A percentile compares a stretch with the other conserved stretches of the same genome.
Conservation (phyloP, 352 stramenopile species). For the Phytophthora sp. region DNA sequence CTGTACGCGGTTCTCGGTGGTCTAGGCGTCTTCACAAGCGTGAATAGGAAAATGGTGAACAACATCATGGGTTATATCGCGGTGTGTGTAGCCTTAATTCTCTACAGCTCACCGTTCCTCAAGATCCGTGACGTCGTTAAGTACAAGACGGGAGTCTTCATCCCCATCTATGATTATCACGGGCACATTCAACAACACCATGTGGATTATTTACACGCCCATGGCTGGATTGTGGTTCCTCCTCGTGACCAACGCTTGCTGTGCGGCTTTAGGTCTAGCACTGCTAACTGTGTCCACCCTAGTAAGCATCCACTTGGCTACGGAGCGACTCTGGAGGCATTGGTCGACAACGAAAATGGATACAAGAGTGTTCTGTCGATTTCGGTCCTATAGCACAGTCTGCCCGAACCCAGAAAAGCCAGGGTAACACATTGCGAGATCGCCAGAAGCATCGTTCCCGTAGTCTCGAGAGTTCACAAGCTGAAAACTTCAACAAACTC, state of each 20-base stretch:
- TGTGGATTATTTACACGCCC: constrained; percentile 58
- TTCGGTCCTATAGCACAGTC: constrained; percentile 17
- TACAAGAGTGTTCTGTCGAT: constrained; percentile 19
- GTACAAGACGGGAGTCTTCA: constrained; percentile 53
- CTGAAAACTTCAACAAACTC: too few species aligned
- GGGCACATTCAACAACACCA: constrained; percentile 60
- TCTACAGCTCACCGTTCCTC: constrained; percentile 65
- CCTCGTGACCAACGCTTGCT: constrained; percentile 58
- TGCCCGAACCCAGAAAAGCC: constrained; percentile 19
- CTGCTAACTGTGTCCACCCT: constrained; percentile 57
- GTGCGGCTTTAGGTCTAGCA: constrained; percentile 30
- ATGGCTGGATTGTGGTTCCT: constrained; percentile 55
- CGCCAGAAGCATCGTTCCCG: constrained; percentile 23
- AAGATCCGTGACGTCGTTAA: constrained; percentile 52
- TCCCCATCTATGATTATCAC: constrained; percentile 60
- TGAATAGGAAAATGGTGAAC: constrained; percentile 34
- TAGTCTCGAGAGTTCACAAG: constrained; percentile 1
- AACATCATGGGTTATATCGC: constrained; percentile 44
- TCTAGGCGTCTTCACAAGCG: constrained; percentile 24
- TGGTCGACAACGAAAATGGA: constrained; percentile 33
- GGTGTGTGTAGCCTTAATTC: constrained; percentile 46
- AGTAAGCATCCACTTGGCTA: constrained; percentile 45
- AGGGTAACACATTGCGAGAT: constrained; percentile 32
- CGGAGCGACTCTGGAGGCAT: constrained; percentile 19
- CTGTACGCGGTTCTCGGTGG: constrained; percentile 44